A percentile compares a stretch with the other conserved stretches of the same genome.
Evolutionary conservation across 805 yeast species (phyloP).

Genomic region (Nakazawaea anatomiae): DNA sequence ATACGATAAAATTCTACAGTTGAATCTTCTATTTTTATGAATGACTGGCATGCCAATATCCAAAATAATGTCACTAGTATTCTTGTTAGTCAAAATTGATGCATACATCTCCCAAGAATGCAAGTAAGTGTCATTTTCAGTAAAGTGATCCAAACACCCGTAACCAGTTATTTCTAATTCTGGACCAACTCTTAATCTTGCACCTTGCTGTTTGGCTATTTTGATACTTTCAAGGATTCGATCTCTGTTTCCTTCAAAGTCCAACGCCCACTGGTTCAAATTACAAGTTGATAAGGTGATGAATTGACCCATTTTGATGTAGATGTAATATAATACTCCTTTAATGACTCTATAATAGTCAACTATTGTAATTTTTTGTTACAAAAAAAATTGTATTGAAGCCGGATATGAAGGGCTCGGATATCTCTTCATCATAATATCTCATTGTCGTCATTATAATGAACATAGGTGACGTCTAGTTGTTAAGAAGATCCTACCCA

Average conservation of each 20-base stretch:
- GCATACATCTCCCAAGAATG: constrained; percentile 96
- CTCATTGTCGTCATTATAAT: too few species aligned
- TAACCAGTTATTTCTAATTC: constrained; percentile 94
- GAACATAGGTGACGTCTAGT: too few species aligned
- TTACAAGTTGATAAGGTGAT: constrained; percentile 92
- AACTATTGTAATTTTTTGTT: too few species aligned
- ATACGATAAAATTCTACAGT: constrained; percentile 80
- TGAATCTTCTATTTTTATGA: constrained; percentile 83
- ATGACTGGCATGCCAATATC: constrained; percentile 95
- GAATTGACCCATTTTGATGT: constrained; percentile 64
- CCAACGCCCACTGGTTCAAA: constrained; percentile 97
- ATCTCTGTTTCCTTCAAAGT: constrained; percentile 94
- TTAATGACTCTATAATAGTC: too few species aligned
- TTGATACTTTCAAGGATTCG: constrained; percentile 77
- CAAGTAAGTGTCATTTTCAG: constrained; percentile 80
- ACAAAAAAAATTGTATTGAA: too few species aligned
- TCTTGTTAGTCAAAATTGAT: constrained; percentile 61
- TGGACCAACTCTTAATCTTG: constrained; percentile 90
- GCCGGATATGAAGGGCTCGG: too few species aligned
- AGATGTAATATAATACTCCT: too few species aligned
- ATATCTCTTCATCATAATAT: too few species aligned
- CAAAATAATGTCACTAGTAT: constrained; percentile 68
- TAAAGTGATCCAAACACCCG: constrained; percentile 90
- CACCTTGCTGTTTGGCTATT: constrained; percentile 70
- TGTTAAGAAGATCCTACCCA: too few species aligned